Base-by-base conservation (phyloP, 225 moss, liverwort and hornwort genomes). In the Neckera pumila region DNA sequence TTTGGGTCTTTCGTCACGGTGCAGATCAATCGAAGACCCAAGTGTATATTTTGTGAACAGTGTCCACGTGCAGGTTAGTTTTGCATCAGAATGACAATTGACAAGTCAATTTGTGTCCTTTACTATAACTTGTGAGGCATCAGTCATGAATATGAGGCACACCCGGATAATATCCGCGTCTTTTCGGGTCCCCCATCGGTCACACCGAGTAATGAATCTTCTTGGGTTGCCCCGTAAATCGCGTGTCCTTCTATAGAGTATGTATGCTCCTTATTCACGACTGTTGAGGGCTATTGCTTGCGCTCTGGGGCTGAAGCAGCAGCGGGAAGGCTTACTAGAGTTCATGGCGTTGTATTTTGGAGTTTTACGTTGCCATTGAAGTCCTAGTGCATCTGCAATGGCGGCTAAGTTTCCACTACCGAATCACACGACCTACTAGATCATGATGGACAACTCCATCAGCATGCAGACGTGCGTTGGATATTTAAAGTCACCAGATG, bases 21-120 rank as follows among this genome's bases (percentile, higher is more conserved):
- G 93, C 90, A 97, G 97, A 90, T 96, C 97, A 86, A 89, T 91
- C 53, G 97, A 97, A 67, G 96, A 96, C 77, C 90, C 97, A 59
- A 96, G 94, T 89, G 96, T 97, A 53, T 97, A 96, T 83, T 91
- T 97, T 87, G 97, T 96, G 74, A 96, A 94, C 84, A 94, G 93
- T 84, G 86, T 95, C 62, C 92, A 95, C 84, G 94, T 93, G 60
- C 95, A 96, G 97, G 97, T 97, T 77, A 87, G 89, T 87, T 54
- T 74, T 84, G 65, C 53, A 82, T 82, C 34, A 65, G 38, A 74
- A 60, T 67, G 61, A 60, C 51, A 33, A 67, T 80, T 49, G 49
- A 57, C 40, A 17, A 58, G 59, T 67, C 76, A 45, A 31, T 61
- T 22, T 42, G 57, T 54, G 81, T n/a, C 56, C 22, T 86, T 40